Conservation (phyloP, 768 basidiomycete genomes). For the Amanita rubescens region DNA sequence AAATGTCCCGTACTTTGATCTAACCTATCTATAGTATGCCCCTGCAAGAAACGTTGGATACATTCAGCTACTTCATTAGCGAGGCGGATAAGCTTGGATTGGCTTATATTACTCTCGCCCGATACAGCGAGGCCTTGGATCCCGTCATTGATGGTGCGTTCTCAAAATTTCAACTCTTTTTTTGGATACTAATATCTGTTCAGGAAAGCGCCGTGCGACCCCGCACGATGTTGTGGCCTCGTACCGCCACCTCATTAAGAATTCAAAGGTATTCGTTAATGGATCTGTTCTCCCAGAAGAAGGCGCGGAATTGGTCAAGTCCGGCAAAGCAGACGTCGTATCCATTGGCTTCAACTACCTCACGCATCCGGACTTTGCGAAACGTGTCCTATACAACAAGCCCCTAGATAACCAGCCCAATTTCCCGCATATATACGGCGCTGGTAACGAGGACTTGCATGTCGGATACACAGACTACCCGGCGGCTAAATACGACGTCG, state of each 20-base stretch:
- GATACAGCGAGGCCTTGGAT: conserved; percentile 20
- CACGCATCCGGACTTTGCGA: conserved; percentile 33
- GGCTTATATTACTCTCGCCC: conserved; percentile 25
- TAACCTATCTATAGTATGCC: conserved; percentile 27
- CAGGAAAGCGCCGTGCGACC: conserved; percentile 29
- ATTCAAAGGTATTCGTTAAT: conserved; percentile 32
- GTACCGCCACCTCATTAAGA: conserved; percentile 27
- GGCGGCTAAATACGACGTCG: conserved; percentile 12
- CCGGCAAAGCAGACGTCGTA: conserved; percentile 28
- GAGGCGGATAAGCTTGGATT: conserved; percentile 31
- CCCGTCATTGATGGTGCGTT: conserved; percentile 24
- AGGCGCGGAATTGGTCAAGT: conserved; percentile 27
- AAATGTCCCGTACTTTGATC: neutral
- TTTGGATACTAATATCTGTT: neutral
- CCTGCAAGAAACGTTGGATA: conserved; percentile 34
- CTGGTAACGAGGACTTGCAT: conserved; percentile 16
- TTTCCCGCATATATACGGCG: conserved; percentile 21
- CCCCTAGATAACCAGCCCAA: conserved; percentile 27
- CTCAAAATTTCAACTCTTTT: neutral
- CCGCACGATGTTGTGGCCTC: conserved; percentile 32
- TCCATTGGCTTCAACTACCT: conserved; percentile 31
- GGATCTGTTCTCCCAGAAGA: conserved; percentile 29
- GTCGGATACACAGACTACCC: conserved; percentile 34
- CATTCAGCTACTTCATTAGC: conserved; percentile 32
- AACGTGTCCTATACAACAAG: conserved; percentile 28